Conservation (phyloP, 1,284 basidiomycete genomes). For the Salmacisia buchloeana region DNA sequence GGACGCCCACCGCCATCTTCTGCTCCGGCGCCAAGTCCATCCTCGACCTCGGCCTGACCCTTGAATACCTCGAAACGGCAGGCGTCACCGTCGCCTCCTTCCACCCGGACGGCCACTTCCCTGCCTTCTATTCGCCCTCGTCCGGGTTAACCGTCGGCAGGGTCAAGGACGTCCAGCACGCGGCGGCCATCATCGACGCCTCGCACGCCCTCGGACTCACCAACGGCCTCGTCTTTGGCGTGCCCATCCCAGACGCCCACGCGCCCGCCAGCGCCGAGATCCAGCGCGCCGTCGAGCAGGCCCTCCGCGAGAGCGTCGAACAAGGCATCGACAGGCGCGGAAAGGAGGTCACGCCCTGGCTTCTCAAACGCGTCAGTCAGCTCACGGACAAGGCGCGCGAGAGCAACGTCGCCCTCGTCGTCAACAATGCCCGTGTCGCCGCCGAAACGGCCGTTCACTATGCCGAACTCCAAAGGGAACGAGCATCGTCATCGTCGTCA, state of each 20-base stretch:
- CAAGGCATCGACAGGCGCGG: conserved; percentile 75
- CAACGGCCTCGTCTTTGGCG: conserved; percentile 64
- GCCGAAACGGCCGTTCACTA: conserved; percentile 75
- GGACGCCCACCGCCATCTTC: conserved; percentile 60
- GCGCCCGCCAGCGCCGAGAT: conserved; percentile 65
- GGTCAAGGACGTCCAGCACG: conserved; percentile 21
- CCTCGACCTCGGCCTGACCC: conserved; percentile 79
- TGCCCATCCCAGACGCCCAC: conserved; percentile 78
- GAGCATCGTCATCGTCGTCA: neutral
- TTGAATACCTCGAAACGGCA: conserved; percentile 95
- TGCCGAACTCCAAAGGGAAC: conserved; percentile 55
- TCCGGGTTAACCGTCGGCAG: conserved; percentile 71
- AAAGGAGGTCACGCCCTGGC: conserved; percentile 93
- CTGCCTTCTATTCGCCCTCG: conserved; percentile 82
- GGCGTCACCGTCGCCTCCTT: conserved; percentile 88
- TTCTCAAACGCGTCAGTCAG: conserved; percentile 76
- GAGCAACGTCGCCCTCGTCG: conserved; percentile 77
- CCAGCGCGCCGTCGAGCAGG: conserved; percentile 76
- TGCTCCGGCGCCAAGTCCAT: conserved; percentile 95
- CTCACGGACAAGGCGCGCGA: conserved; percentile 62
- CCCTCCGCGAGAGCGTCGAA: conserved; percentile 73
- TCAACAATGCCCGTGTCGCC: conserved; percentile 86
- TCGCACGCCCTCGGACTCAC: conserved; percentile 58
- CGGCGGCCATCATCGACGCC: conserved; percentile 55
- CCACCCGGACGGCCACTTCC: conserved; percentile 66